Percentiles rank a stretch among this genome's conserved stretches.
These are phyloP conservation scores for Neonectria sp. DNA, from an alignment of 2,329 filamentous ascomycete species.

Conservation along the genomic window DNA sequence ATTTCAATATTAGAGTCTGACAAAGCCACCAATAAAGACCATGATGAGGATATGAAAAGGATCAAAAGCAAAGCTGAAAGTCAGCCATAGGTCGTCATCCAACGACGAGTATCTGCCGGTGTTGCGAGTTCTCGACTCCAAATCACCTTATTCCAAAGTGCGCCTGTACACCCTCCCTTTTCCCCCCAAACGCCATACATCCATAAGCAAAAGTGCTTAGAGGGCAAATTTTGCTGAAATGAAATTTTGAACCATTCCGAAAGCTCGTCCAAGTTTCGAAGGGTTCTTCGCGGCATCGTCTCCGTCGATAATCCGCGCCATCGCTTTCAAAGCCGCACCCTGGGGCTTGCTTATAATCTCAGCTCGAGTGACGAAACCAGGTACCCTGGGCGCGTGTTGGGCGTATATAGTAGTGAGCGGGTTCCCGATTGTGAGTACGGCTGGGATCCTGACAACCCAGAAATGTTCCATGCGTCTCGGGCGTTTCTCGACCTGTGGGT, in stretches of 20 bases:
- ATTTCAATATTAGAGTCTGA: too few species aligned
- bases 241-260: neutral
- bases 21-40: neutral
- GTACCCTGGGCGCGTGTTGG: neutral
- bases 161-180: neutral
- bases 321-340: neutral
- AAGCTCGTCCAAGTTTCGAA: neutral
- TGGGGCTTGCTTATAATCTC: neutral
- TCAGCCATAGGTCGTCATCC: neutral
- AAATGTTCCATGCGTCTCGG: constrained; percentile 1
- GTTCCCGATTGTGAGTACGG: constrained; percentile 4
- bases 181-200: neutral
- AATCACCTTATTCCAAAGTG: neutral
- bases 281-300: neutral
- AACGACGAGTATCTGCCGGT: neutral
- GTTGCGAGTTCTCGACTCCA: neutral
- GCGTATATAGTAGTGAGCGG: neutral
- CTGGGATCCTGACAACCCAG: neutral
- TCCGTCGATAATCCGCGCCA: neutral
- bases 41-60: neutral
- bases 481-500: neutral
- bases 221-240: neutral
- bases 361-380: neutral
- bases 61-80: neutral
- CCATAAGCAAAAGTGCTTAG: neutral